Percentiles rank a stretch among this genome's conserved stretches.
These are phyloP conservation scores for Castanea sativa DNA, from an alignment of 306 rosid genomes.

Conservation along the genomic window DNA sequence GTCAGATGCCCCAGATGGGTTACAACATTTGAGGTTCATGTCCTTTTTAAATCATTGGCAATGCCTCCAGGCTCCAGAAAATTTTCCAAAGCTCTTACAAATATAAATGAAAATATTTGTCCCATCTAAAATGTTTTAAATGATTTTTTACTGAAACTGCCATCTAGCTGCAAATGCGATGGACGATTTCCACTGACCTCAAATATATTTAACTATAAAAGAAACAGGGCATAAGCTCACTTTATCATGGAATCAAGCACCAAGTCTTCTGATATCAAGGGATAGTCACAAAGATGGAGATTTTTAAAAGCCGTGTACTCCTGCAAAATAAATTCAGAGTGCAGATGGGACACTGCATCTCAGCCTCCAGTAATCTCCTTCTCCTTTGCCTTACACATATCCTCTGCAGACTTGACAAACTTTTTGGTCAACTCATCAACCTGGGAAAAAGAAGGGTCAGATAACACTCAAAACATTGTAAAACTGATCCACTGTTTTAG, in stretches of 20 bases:
- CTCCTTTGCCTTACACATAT: slow-evolving; percentile 78
- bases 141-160: background rate
- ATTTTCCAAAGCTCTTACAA: too few species aligned
- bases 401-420: slow-evolving; percentile 77
- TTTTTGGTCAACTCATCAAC: slow-evolving; percentile 87
- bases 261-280: background rate
- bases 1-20: background rate
- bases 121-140: background rate
- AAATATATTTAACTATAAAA: background rate
- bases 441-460: slow-evolving; percentile 34
- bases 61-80: background rate
- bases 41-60: background rate
- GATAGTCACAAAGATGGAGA: background rate
- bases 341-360: background rate
- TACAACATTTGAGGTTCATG: background rate
- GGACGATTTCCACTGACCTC: background rate
- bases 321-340: background rate
- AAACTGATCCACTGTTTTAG: background rate
- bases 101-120: background rate
- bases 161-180: background rate
- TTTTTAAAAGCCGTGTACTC: background rate
- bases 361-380: slow-evolving; percentile 72
- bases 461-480: slow-evolving; percentile 18
- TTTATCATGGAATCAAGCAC: background rate
- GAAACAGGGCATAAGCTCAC: background rate